A percentile compares a stretch with the other conserved stretches of the same genome.
phyloP scores from a whole-genome alignment of 805 yeast species.

The Myxozyma neotropica region DNA sequence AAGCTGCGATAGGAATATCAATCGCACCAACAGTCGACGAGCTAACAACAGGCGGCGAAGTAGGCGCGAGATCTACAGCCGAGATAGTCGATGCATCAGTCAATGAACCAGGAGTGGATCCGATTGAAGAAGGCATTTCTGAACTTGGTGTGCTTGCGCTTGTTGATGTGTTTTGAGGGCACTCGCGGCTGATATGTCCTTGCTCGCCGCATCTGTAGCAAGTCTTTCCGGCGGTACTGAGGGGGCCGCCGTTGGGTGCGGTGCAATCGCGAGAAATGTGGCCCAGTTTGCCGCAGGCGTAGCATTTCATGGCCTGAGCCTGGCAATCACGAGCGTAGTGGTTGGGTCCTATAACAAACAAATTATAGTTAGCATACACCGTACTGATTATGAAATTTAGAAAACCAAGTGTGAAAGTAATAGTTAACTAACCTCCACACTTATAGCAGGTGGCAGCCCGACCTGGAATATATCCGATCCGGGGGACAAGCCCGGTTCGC shows the following conservation, averaged over 20 bases:
- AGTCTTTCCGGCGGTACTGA: conserved; percentile 49
- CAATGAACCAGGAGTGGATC: conserved; percentile 24
- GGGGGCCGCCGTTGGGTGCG: conserved; percentile 36
- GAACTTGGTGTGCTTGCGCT: conserved; percentile 23
- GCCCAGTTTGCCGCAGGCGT: conserved; percentile 86
- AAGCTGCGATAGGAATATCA: conserved; percentile 8
- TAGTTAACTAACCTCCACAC: conserved; percentile 55
- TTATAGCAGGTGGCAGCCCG: conserved; percentile 68
- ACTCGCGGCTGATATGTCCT: conserved; percentile 63
- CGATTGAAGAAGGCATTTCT: conserved; percentile 16
- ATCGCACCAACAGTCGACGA: conserved; percentile 15
- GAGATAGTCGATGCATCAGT: conserved; percentile 32
- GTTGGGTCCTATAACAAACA: conserved; percentile 54
- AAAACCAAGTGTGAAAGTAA: background rate
- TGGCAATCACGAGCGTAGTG: conserved; percentile 91
- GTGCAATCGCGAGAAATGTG: conserved; percentile 54
- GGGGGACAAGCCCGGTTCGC: conserved; percentile 32
- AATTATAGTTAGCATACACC: too few species aligned
- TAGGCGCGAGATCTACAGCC: conserved; percentile 19
- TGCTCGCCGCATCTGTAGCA: conserved; percentile 70
- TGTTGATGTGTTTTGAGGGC: conserved; percentile 26
- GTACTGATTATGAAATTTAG: background rate
- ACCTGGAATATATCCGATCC: conserved; percentile 16
- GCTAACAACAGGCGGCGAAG: conserved; percentile 29
- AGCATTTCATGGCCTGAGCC: conserved; percentile 70